Evolutionary conservation across 306 rosid genomes (phyloP), one percentile per base, ranked within the genome.

Genomic region (Prunus davidiana): DNA sequence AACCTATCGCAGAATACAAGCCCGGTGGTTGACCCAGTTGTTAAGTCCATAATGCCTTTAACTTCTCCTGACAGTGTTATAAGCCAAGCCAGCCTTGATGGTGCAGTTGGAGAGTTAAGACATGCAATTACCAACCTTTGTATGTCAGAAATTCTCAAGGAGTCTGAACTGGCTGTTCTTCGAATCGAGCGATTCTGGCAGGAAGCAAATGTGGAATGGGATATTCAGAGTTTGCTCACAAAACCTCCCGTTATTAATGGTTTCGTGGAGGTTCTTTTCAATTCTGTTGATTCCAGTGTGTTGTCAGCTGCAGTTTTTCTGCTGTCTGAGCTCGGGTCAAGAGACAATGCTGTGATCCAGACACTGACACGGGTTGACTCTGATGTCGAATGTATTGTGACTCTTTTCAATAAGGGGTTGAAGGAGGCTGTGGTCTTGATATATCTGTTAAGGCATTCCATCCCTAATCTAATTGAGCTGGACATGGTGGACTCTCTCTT

Each of bases 121-220:
- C 52, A 27, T 34, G 92, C 93, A 57, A 88, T 95, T 72, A 82
- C 78, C 57, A 92, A 76, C 76, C 92, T 92, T 24, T 92, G 88
- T 58, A 76, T 88, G 85, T 92, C 97, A 43, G 93, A 92, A 80
- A 72, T 88, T 82, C 84, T 95, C 34, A 76, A 86, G 85, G 97
- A 92, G 80, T 89, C 92, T 22, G 99, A 95, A 87, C 77, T 69
- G 84, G 97, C 92, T 4, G 97, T 87, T 56, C 92, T 95, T 73
- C 88, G 79, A 68, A 86, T 95, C 70, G 88, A 92, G 82, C 78
- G 72, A 80, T 78, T 88, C 34, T 95, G 96, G 99, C 82, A 74
- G 81, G 93, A 89, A 76, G 92, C 57, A 47, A 82, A 79, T 75
- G 67, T 83, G 78, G 92, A 88, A 67, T 82, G 76, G 77, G 91